Evolutionary conservation across 768 basidiomycete species (phyloP).

Genomic region (Rhodosporidiobolus sp.): DNA sequence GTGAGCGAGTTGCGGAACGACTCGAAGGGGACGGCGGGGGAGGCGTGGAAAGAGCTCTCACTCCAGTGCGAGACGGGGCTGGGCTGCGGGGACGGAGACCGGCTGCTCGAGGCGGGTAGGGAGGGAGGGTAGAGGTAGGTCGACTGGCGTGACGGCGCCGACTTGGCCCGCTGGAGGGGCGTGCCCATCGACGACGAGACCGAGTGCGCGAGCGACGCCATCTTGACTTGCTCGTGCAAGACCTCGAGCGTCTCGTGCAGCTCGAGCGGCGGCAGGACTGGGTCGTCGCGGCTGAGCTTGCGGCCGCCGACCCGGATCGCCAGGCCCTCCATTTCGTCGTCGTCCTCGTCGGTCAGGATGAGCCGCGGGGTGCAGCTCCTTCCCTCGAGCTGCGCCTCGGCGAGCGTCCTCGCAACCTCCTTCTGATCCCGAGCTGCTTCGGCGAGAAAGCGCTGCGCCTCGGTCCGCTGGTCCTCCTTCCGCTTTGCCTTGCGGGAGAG

Average conservation of each 20-base stretch:
- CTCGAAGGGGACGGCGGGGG: conserved; percentile 15
- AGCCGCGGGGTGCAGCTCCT: not conserved
- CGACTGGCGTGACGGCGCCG: conserved; percentile 3
- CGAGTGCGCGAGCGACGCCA: conserved; percentile 4
- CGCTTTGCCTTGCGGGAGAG: not conserved
- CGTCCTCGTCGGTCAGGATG: not conserved
- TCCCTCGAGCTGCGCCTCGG: not conserved
- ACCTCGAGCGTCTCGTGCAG: conserved; percentile 20
- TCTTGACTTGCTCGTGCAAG: conserved; percentile 3
- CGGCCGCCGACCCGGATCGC: conserved; percentile 16
- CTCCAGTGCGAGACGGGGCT: conserved; percentile 21
- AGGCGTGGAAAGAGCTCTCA: not conserved
- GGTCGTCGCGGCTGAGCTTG: conserved; percentile 21
- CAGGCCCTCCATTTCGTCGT: conserved; percentile 12
- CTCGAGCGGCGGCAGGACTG: conserved; percentile 10
- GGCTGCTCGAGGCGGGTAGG: no score
- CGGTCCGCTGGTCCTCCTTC: not conserved
- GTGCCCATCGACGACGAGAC: not conserved
- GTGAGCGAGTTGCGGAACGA: conserved; percentile 34
- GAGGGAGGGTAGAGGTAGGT: not conserved
- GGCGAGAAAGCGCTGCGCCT: conserved; percentile 2
- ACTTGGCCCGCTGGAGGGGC: not conserved
- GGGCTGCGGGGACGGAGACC: not conserved
- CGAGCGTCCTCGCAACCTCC: not conserved
- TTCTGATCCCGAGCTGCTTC: conserved; percentile 4